Evolutionary conservation across 768 basidiomycete genomes (phyloP), one percentile per base, ranked within the genome.

Genomic region (Mrakia hoshinonis): DNA sequence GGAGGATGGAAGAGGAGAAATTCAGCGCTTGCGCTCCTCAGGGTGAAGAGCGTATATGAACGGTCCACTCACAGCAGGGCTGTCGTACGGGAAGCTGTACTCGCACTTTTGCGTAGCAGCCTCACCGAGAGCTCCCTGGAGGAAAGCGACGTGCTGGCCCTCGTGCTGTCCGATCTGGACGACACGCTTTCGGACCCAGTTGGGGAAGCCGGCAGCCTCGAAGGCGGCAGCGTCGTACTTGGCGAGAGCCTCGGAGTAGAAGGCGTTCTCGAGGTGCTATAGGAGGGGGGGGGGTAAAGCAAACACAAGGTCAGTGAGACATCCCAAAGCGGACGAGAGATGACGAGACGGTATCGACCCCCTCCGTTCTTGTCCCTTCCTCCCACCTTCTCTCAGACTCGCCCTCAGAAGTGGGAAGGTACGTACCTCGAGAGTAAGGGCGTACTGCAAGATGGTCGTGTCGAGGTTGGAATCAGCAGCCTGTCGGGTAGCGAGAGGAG

Each of bases 51-150:
- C n/a, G n/a, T n/a, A n/a, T n/a, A n/a, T n/a, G n/a, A n/a, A n/a
- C n/a, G n/a, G n/a, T n/a, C n/a, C n/a, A n/a, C n/a, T n/a, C n/a
- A n/a, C n/a, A n/a, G n/a, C n/a, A 79, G 88, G 88, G 1, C 81
- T 79, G 29, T 52, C 52, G 43, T 26, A 49, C 4, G 43, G 43
- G 48, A 65, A 65, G 11, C 75, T 75, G 78, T 89, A 89, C n/a
- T 81, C 78, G 81, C 88, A 89, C 3, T 84, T 80, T 75, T 82
- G 68, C 15, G 83, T 81, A 11, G 84, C 82, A 5, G 81, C 77
- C 34, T 79, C 80, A 0, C 83, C 83, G 39, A 87, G 78, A 0
- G 81, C 81, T 10, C 70, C 75, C 7, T 84, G 78, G 38, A 89
- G 80, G 76, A 46, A 39, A 64, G 18, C 26, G 22, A 22, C 20